Evolutionary conservation across 2,329 filamentous ascomycete genomes (phyloP).

Genomic region (Akanthomyces lecanii): DNA sequence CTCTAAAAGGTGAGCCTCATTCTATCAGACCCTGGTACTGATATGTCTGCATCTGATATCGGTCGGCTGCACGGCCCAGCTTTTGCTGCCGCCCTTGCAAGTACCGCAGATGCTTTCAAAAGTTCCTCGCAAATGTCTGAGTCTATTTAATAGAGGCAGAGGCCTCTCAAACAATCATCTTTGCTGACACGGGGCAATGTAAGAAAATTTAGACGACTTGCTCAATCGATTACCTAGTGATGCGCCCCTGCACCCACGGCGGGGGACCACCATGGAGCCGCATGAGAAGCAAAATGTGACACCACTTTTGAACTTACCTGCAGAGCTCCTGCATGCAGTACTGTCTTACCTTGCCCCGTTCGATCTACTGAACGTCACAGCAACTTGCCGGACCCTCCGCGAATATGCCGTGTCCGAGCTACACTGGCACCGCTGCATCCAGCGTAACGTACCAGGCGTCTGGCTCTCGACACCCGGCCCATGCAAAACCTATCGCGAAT

Average conservation of each 20-base stretch:
- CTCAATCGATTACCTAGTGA: slow-evolving; percentile 10
- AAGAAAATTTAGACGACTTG: slow-evolving; percentile 14
- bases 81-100: neutral
- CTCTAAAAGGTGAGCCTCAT: slow-evolving; percentile 8
- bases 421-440: slow-evolving; percentile 68
- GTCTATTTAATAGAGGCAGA: neutral
- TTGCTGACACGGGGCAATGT: slow-evolving; percentile 9
- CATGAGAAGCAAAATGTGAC: slow-evolving; percentile 14
- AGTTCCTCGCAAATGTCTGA: neutral
- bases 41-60: neutral
- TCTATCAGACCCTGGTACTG: neutral
- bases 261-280: slow-evolving; percentile 8
- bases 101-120: neutral
- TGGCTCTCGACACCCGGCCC: slow-evolving; percentile 52
- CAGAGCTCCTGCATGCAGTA: slow-evolving; percentile 72
- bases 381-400: slow-evolving; percentile 58
- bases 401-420: slow-evolving; percentile 60
- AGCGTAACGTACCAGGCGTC: slow-evolving; percentile 59
- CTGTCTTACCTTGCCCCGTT: slow-evolving; percentile 60
- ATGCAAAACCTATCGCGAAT: slow-evolving; percentile 60
- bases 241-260: slow-evolving; percentile 8
- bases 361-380: slow-evolving; percentile 58
- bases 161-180: neutral
- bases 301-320: slow-evolving; percentile 56
- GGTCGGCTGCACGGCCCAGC: neutral